Evolutionary conservation across 495 filamentous ascomycete genomes (phyloP).

Genomic region (Penicillium paradoxum): DNA sequence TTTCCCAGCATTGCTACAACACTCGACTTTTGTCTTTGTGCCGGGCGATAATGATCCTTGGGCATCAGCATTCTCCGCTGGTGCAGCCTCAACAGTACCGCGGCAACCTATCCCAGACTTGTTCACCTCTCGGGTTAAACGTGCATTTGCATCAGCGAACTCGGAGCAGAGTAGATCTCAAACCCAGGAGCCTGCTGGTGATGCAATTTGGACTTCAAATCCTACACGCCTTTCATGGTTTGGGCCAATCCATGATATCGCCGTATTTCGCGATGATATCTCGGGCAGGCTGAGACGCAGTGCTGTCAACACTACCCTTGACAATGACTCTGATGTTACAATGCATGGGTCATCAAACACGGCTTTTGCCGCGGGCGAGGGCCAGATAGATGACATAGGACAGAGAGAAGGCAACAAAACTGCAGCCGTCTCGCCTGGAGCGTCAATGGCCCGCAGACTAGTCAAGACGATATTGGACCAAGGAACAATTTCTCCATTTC

Average conservation of each 20-base stretch:
- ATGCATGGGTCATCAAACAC: conserved; percentile 3
- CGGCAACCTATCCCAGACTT: conserved; percentile 71
- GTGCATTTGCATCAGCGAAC: conserved; percentile 74
- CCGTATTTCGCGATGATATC: conserved; percentile 82
- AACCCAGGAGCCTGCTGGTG: conserved; percentile 49
- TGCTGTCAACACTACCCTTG: conserved; percentile 52
- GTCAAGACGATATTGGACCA: conserved; percentile 94
- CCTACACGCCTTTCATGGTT: conserved; percentile 77
- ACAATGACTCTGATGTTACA: conserved; percentile 11
- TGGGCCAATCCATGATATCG: conserved; percentile 77
- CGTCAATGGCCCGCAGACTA: conserved; percentile 66
- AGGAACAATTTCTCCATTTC: conserved; percentile 81
- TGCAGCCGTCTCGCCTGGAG: conserved; percentile 41
- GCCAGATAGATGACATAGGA: conserved; percentile 10
- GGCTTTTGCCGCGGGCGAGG: conserved; percentile 1
- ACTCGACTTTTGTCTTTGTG: conserved; percentile 82
- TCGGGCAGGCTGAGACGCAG: conserved; percentile 69
- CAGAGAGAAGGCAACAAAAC: conserved; percentile 14
- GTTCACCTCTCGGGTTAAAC: conserved; percentile 77
- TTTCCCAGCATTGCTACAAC: conserved; percentile 74
- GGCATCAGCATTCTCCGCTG: conserved; percentile 78
- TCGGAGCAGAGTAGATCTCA: conserved; percentile 49
- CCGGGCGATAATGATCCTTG: conserved; percentile 96
- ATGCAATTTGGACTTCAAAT: conserved; percentile 84
- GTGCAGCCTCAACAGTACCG: conserved; percentile 72